These are phyloP conservation scores for Sarocladiaceae sp. DNA, from an alignment of 2,329 filamentous ascomycete genomes.

Conservation along the genomic window DNA sequence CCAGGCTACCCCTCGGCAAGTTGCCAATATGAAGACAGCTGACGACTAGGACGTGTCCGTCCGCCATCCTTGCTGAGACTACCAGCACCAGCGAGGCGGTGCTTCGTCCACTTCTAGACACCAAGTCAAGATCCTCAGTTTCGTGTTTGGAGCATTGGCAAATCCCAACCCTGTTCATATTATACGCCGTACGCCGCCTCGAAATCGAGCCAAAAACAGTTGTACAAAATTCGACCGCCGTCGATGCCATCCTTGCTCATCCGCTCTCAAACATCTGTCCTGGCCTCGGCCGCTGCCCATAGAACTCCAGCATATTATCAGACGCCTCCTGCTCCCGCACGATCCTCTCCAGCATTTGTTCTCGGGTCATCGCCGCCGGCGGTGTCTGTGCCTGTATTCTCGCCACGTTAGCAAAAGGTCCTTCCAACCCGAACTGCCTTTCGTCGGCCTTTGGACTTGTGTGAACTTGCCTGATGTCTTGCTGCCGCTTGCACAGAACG, in stretches of 20 bases:
- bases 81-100: too few species aligned
- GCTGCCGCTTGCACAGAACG: too few species aligned
- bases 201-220: not conserved
- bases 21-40: too few species aligned
- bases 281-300: not conserved
- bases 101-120: too few species aligned
- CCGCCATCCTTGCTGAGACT: too few species aligned
- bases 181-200: too few species aligned
- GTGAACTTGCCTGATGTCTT: not conserved
- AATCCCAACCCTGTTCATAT: too few species aligned
- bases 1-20: too few species aligned
- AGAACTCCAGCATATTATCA: conserved; percentile 4
- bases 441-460: not conserved
- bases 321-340: not conserved
- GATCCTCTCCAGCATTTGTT: conserved; percentile 5
- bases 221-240: not conserved
- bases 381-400: not conserved
- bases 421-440: not conserved
- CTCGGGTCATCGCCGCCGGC: not conserved
- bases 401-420: too few species aligned
- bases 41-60: too few species aligned
- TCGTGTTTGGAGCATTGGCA: too few species aligned
- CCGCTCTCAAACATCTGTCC: conserved; percentile 8
- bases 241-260: not conserved
- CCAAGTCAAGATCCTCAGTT: too few species aligned